phyloP scores from a whole-genome alignment of 257 asterid species.

The Salvia miltiorrhiza region DNA sequence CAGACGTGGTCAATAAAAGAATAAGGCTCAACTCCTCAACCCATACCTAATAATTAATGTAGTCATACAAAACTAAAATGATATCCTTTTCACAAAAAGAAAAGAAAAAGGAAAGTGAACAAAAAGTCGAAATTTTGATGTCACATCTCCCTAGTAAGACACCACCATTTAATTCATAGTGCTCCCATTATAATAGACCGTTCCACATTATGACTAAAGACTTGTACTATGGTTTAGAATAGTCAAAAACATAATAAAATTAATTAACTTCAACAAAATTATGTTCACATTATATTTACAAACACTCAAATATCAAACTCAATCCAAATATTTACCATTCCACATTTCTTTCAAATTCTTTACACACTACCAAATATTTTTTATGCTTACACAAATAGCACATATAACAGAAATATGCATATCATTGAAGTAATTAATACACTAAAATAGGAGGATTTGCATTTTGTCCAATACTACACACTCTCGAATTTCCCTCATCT shows the following conservation, averaged over 20 bases:
- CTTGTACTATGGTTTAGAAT: not conserved
- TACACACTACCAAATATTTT: too few species aligned
- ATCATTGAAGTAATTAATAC: too few species aligned
- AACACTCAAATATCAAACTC: conserved; percentile 24
- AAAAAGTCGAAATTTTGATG: not conserved
- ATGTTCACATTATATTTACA: conserved; percentile 33
- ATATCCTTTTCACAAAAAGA: not conserved
- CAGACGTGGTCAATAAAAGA: not conserved
- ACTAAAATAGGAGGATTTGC: too few species aligned
- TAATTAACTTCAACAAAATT: too few species aligned
- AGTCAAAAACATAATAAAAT: not conserved
- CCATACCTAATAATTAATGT: not conserved
- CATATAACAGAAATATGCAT: too few species aligned
- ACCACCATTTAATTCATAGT: not conserved
- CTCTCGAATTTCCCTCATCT: too few species aligned
- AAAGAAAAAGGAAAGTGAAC: not conserved
- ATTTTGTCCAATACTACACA: too few species aligned
- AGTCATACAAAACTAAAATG: not conserved
- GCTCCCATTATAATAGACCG: not conserved
- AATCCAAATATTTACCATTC: not conserved
- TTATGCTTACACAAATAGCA: too few species aligned
- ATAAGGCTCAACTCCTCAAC: not conserved
- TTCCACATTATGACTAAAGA: not conserved
- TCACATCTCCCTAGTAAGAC: not conserved
- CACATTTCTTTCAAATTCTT: too few species aligned